These are phyloP conservation scores for Penicillium samsonianum DNA, from an alignment of 495 filamentous ascomycete species.

Conservation along the genomic window DNA sequence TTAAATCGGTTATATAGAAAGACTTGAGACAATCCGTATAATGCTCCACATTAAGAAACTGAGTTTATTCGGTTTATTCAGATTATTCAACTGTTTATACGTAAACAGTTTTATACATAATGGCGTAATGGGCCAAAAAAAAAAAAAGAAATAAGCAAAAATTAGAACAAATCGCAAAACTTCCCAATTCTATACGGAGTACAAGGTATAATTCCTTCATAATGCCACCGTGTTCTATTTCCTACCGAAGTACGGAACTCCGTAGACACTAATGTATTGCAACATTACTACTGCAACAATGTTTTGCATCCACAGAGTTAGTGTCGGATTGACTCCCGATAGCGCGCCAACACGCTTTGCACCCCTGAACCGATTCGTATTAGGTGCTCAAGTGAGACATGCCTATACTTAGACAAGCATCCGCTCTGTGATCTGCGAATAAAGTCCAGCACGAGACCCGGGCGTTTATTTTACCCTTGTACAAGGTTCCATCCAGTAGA, in stretches of 20 bases:
- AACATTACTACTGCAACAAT: slow-evolving; percentile 32
- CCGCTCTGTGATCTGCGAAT: slow-evolving; percentile 17
- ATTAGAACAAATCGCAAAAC: no score
- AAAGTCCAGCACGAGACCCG: slow-evolving; percentile 2
- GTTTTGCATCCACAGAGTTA: slow-evolving; percentile 28
- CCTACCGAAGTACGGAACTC: no score
- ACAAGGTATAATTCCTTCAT: no score
- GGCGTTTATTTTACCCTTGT: slow-evolving; percentile 1
- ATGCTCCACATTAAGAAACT: slow-evolving; percentile 1
- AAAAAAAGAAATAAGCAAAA: no score
- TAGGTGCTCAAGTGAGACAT: slow-evolving; percentile 18
- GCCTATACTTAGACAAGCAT: slow-evolving; percentile 11
- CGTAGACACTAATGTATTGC: slow-evolving; percentile 20
- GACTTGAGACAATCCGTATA: not conserved
- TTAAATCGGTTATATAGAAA: not conserved
- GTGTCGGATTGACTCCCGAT: slow-evolving; percentile 20
- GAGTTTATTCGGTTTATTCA: not conserved
- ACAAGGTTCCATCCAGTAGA: slow-evolving; percentile 2
- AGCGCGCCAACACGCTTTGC: slow-evolving; percentile 16
- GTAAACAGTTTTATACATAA: not conserved
- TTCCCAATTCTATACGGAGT: not conserved
- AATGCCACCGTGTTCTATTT: slow-evolving; percentile 7
- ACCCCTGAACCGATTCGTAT: slow-evolving; percentile 22
- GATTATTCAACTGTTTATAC: no score
- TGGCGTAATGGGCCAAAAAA: no score